Base-by-base conservation (phyloP, 352 stramenopile genomes). In the Pythium aphanidermatum region DNA sequence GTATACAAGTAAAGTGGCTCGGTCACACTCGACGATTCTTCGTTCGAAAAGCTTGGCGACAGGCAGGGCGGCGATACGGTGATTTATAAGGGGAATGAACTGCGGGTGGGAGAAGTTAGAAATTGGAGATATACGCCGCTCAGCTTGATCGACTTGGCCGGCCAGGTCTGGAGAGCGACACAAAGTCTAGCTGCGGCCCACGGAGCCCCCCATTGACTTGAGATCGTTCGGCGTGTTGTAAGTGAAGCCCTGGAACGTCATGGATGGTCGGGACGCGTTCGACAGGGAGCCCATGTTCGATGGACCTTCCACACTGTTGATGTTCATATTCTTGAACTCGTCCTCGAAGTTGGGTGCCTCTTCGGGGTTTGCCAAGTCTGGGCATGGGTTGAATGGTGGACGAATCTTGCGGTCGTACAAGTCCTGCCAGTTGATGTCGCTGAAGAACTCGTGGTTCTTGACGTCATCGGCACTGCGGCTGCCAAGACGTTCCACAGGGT, bases 271-370 rank as follows among this genome's bases (percentile, higher is more conserved):
- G 36, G 75, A 90, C 10, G 77, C 71, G 49, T 92, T 77, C 23
- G 79, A 91, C 47, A 87, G 53, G 23, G 62, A 64, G 33, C 70
- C 72, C 24, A 87, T 70, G 29, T 54, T 58, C 48, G 74, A 53
- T 30, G 47, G 83, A 55, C 77, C 86, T 42, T 88, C 74, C 33
- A 92, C 79, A 28, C 76, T 90, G 62, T 92, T 85, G 60, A 95
- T 80, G 51, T 86, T 74, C 83, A 96, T 92, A 40, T 87, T 89
- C 29, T 83, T 96, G 58, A 96, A 96, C 65, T 95, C 79, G 29
- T 63, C 61, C 53, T 96, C 85, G 53, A 96, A 96, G 69, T 96
- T 96, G 50, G 84, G 83, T 10, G 79, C 87, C 49, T 95, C 82
- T 37, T 90, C 79, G 8, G 77, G 51, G 21, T 70, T 82, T 4